Conservation (phyloP, 1,139 yeast genomes). For the Pneumocystis carinii region DNA sequence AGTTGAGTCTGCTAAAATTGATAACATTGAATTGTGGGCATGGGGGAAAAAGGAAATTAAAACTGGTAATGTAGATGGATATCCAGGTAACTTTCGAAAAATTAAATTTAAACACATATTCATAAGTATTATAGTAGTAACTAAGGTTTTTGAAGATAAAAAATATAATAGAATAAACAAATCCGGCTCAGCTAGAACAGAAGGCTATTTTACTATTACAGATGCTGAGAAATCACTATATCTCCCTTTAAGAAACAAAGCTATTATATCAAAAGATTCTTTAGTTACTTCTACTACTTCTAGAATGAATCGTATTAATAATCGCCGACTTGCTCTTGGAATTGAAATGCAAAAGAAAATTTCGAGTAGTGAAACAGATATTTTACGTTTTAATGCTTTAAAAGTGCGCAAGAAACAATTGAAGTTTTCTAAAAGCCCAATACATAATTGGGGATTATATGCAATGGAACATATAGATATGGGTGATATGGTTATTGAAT, state of each 20-base stretch:
- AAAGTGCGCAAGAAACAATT: constrained; percentile 88
- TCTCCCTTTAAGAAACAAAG: constrained; percentile 60
- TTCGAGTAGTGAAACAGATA: constrained; percentile 69
- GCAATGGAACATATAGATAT: constrained; percentile 91
- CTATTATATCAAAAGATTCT: constrained; percentile 25
- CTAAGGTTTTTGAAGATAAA: constrained; percentile 18
- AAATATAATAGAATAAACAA: constrained; percentile 30
- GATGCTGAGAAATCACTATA: constrained; percentile 62
- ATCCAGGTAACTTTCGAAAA: background rate
- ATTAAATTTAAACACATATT: background rate
- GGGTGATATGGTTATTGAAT: constrained; percentile 93
- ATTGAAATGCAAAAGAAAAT: constrained; percentile 66
- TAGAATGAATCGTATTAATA: constrained; percentile 75
- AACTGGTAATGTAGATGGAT: constrained; percentile 12
- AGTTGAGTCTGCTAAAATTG: constrained; percentile 23
- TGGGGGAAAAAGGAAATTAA: constrained; percentile 41
- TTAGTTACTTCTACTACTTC: constrained; percentile 38
- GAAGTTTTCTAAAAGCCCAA: constrained; percentile 87
- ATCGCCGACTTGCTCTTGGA: constrained; percentile 82
- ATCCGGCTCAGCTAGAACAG: constrained; percentile 55
- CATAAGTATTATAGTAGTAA: constrained; percentile 6
- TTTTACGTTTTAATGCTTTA: constrained; percentile 39
- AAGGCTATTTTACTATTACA: constrained; percentile 59
- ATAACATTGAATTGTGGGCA: constrained; percentile 46
- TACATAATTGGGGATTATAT: constrained; percentile 95